These are phyloP conservation scores for Sugiyamaella castrensis DNA, from an alignment of 1,139 yeast species.

Conservation along the genomic window DNA sequence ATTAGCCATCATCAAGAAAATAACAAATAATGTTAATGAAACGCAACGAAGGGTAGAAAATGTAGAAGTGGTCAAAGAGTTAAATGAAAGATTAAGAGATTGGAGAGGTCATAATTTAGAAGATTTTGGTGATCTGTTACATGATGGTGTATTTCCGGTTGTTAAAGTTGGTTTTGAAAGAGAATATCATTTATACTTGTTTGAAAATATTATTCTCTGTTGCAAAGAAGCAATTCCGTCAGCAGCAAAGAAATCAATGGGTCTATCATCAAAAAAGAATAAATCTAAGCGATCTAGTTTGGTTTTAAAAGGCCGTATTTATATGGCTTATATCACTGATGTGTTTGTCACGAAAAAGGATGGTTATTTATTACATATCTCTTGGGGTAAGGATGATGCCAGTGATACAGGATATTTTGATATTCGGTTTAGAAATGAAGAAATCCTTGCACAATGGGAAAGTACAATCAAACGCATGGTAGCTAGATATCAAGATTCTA, in stretches of 20 bases:
- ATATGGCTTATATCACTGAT: slow-evolving; percentile 39
- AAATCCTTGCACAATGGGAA: slow-evolving; percentile 38
- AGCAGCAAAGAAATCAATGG: slow-evolving; percentile 31
- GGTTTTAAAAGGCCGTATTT: slow-evolving; percentile 43
- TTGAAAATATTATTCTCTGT: slow-evolving; percentile 82
- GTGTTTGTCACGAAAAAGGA: slow-evolving; percentile 31
- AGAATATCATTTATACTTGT: slow-evolving; percentile 84
- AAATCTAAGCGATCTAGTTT: slow-evolving; percentile 31
- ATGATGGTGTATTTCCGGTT: slow-evolving; percentile 76
- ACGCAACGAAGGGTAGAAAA: slow-evolving; percentile 93
- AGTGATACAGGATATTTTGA: slow-evolving; percentile 39
- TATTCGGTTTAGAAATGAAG: slow-evolving; percentile 38
- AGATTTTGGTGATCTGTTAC: slow-evolving; percentile 81
- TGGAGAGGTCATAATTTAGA: slow-evolving; percentile 91
- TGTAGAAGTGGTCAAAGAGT: slow-evolving; percentile 62
- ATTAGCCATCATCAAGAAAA: slow-evolving; percentile 59
- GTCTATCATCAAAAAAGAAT: slow-evolving; percentile 31
- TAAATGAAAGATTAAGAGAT: slow-evolving; percentile 71
- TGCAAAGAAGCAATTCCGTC: slow-evolving; percentile 49
- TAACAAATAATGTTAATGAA: slow-evolving; percentile 89
- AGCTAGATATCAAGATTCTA: slow-evolving; percentile 26
- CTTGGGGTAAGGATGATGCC: slow-evolving; percentile 40
- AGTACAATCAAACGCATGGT: slow-evolving; percentile 33
- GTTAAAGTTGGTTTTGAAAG: slow-evolving; percentile 72
- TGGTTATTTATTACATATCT: slow-evolving; percentile 35